phyloP scores from a whole-genome alignment of 495 filamentous ascomycete species.

The Talaromyces liani region DNA sequence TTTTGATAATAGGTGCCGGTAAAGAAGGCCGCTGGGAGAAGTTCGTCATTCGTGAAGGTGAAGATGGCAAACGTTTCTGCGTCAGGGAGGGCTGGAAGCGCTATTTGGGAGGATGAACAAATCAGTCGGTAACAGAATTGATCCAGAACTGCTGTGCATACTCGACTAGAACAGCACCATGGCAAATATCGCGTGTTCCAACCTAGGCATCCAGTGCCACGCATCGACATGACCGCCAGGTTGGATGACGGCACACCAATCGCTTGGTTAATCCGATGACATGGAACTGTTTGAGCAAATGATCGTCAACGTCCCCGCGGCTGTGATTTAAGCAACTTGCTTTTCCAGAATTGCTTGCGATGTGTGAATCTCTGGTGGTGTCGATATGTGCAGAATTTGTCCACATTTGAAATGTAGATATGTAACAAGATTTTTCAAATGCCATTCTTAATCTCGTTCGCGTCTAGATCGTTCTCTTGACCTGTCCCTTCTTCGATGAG shows the following conservation, averaged over 20 bases:
- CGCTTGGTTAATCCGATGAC: background rate
- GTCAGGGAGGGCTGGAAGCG: conserved; percentile 73
- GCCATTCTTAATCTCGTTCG: background rate
- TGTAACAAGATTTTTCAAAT: background rate
- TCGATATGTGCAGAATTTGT: background rate
- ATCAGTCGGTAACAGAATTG: background rate
- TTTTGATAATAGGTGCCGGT: conserved; percentile 76
- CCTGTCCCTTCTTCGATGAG: background rate
- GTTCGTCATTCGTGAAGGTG: conserved; percentile 57
- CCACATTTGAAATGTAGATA: background rate
- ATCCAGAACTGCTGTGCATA: background rate
- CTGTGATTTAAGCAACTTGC: background rate
- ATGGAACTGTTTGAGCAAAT: background rate
- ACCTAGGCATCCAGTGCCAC: background rate
- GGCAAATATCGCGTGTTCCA: background rate
- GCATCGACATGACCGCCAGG: background rate
- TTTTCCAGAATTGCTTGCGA: background rate
- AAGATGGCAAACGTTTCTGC: conserved; percentile 54
- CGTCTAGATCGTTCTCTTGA: background rate
- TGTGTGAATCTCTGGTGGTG: background rate
- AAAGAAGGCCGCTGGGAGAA: conserved; percentile 78
- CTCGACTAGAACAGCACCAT: background rate
- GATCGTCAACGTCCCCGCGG: background rate
- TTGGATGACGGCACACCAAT: background rate
- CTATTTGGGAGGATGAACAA: conserved; percentile 52